Evolutionary conservation across 805 yeast genomes (phyloP).

Genomic region (Metschnikowia anglica): DNA sequence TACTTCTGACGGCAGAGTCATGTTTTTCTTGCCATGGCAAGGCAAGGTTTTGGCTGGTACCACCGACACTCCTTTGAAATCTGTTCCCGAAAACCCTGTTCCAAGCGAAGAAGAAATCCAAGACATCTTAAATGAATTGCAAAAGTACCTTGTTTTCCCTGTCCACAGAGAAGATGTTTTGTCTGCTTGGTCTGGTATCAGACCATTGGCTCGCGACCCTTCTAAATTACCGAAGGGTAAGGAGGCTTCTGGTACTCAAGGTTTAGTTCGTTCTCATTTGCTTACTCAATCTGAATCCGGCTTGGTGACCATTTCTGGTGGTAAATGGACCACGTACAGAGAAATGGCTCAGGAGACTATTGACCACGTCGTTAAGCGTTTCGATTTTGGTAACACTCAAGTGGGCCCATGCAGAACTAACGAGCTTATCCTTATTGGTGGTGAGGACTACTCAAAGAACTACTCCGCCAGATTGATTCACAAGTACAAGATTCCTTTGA

Average conservation of each 20-base stretch:
- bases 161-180: constrained; percentile 87
- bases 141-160: constrained; percentile 84
- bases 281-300: constrained; percentile 71
- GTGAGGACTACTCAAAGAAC: constrained; percentile 72
- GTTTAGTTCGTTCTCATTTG: constrained; percentile 86
- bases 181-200: constrained; percentile 95
- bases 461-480: constrained; percentile 78
- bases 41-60: constrained; percentile 96
- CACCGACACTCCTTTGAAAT: constrained; percentile 81
- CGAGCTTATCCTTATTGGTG: constrained; percentile 67
- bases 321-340: constrained; percentile 98
- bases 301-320: constrained; percentile 88
- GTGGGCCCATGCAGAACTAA: constrained; percentile 52
- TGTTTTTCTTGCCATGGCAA: constrained; percentile 98
- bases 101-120: constrained; percentile 88
- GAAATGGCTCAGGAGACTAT: constrained; percentile 97
- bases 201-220: constrained; percentile 91
- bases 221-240: constrained; percentile 47
- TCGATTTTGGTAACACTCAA: constrained; percentile 36
- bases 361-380: constrained; percentile 59
- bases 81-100: constrained; percentile 70
- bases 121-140: constrained; percentile 83
- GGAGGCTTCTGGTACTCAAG: constrained; percentile 64
- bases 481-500: constrained; percentile 67
- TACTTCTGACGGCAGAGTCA: constrained; percentile 92